phyloP scores from a whole-genome alignment of 2,329 filamentous ascomycete genomes.

The Alternaria novae-zelandiae region DNA sequence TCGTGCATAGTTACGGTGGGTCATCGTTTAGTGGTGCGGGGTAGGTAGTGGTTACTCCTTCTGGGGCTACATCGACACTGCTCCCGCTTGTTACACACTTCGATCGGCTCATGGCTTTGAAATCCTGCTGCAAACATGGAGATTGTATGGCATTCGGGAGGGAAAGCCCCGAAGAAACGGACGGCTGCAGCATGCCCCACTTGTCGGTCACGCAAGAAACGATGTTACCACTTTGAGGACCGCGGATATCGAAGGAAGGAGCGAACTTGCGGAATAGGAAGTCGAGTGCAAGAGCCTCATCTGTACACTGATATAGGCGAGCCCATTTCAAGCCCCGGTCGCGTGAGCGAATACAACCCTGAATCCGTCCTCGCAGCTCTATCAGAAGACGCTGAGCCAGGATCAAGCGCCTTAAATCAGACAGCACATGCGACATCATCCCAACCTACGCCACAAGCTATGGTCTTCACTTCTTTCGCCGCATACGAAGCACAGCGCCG shows the following conservation, averaged over 20 bases:
- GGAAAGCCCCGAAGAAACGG: background rate
- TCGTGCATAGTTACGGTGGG: background rate
- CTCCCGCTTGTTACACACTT: background rate
- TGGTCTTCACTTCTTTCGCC: background rate
- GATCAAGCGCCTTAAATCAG: background rate
- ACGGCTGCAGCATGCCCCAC: background rate
- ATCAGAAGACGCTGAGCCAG: slow-evolving; percentile 1
- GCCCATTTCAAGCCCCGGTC: background rate
- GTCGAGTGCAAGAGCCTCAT: background rate
- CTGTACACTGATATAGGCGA: background rate
- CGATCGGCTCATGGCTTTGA: background rate
- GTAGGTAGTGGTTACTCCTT: background rate
- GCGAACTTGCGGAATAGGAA: background rate
- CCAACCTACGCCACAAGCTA: background rate
- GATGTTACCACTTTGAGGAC: background rate
- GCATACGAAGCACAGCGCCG: background rate
- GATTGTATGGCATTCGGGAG: slow-evolving; percentile 3
- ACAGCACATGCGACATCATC: background rate
- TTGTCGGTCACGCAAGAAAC: slow-evolving; percentile 8
- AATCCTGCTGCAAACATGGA: background rate
- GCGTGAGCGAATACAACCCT: slow-evolving; percentile 9
- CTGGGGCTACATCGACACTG: background rate
- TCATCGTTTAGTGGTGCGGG: background rate
- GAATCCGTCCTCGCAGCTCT: slow-evolving; percentile 5
- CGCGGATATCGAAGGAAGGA: background rate